phyloP scores from a whole-genome alignment of 1,284 basidiomycete genomes.

The Apiotrichum gracile region DNA sequence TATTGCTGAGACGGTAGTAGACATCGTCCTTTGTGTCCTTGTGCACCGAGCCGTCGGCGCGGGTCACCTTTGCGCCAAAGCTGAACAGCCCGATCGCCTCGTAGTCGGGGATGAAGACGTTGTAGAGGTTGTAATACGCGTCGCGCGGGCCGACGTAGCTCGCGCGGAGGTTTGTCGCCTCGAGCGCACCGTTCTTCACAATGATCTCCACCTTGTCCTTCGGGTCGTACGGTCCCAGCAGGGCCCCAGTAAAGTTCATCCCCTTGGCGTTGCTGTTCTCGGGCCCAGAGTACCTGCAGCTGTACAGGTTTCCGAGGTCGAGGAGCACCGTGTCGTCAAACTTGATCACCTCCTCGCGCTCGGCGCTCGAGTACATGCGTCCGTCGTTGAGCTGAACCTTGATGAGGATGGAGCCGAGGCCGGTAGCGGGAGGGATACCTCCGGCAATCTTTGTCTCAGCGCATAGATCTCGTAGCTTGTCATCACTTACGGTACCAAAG shows the following conservation, averaged over 20 bases:
- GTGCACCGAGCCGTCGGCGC: slow-evolving; percentile 6
- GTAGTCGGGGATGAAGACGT: slow-evolving; percentile 9
- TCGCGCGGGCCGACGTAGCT: slow-evolving; percentile 4
- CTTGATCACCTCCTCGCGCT: slow-evolving; percentile 1
- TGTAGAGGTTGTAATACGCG: slow-evolving; percentile 11
- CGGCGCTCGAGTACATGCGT: slow-evolving; percentile 3
- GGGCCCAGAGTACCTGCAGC: slow-evolving; percentile 9
- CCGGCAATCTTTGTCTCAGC: neutral
- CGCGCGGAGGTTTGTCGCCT: neutral
- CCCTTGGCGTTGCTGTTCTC: slow-evolving; percentile 2
- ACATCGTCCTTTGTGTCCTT: slow-evolving; percentile 10
- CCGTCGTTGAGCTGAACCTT: slow-evolving; percentile 9
- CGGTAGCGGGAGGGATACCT: neutral
- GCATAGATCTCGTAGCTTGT: too few species aligned
- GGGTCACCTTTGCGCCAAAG: slow-evolving; percentile 7
- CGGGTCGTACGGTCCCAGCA: slow-evolving; percentile 10
- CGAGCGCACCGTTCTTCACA: neutral
- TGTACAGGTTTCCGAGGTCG: slow-evolving; percentile 6
- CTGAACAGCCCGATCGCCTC: neutral
- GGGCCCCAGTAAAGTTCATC: slow-evolving; percentile 14
- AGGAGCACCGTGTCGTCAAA: slow-evolving; percentile 15
- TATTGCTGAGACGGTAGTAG: neutral
- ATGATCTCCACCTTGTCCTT: slow-evolving; percentile 14
- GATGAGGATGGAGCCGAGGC: slow-evolving; percentile 2
- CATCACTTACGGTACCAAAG: neutral